phyloP scores from a whole-genome alignment of 495 filamentous ascomycete genomes.

The Penicillium arizonense region DNA sequence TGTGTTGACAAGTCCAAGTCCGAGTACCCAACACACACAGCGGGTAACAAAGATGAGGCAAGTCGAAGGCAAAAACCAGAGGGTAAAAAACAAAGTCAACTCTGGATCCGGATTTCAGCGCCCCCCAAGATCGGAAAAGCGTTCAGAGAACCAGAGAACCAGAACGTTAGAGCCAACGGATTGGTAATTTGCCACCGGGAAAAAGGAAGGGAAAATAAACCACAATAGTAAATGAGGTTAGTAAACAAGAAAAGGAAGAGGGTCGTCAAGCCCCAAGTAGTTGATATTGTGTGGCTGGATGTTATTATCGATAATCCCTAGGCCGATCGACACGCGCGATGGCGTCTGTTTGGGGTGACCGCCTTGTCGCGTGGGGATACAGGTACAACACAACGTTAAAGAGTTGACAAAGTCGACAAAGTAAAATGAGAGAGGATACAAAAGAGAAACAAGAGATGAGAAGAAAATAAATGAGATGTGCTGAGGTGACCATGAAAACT shows the following conservation, averaged over 20 bases:
- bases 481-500: slow-evolving; percentile 30
- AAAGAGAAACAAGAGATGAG: slow-evolving; percentile 7
- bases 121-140: slow-evolving; percentile 25
- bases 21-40: slow-evolving; percentile 7
- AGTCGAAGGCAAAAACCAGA: slow-evolving; percentile 24
- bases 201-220: slow-evolving; percentile 4
- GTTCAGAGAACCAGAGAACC: slow-evolving; percentile 38
- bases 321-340: slow-evolving; percentile 29
- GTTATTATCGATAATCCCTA: slow-evolving; percentile 37
- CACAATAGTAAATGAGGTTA: not conserved
- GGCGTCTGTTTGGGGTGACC: slow-evolving; percentile 36
- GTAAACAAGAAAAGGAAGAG: slow-evolving; percentile 5
- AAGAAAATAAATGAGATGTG: slow-evolving; percentile 8
- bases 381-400: not conserved
- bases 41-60: slow-evolving; percentile 20
- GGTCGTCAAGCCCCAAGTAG: not conserved
- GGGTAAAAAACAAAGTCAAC: slow-evolving; percentile 11
- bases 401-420: not conserved
- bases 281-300: slow-evolving; percentile 26
- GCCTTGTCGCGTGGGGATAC: slow-evolving; percentile 33
- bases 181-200: slow-evolving; percentile 35
- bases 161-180: slow-evolving; percentile 19
- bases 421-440: slow-evolving; percentile 1
- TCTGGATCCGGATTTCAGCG: slow-evolving; percentile 28
- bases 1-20: slow-evolving; percentile 5